Percentiles rank a stretch among this genome's conserved stretches.
Evolutionary conservation across 1,139 yeast genomes (phyloP).

Genomic region (Hemisphaericaspora lyxosophila): DNA sequence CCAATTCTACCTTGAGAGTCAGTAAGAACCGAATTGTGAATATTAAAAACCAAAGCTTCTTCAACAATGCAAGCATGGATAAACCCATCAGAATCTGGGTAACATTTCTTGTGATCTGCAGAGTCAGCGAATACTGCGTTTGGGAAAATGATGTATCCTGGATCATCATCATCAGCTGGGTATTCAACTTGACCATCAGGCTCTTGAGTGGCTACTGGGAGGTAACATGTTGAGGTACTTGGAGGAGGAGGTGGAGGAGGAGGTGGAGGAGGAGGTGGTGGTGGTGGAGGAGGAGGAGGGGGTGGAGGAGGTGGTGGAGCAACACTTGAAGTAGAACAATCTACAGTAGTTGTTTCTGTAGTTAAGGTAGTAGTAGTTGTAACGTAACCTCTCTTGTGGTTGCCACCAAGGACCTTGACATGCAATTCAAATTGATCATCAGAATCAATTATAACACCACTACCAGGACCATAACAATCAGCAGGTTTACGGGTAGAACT

Average conservation of each 20-base stretch:
- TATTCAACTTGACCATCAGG: conserved; percentile 6
- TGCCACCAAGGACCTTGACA: conserved; percentile 1
- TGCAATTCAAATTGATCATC: conserved; percentile 35
- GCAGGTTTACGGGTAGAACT: conserved; percentile 17
- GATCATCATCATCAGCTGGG: not conserved
- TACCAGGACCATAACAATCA: conserved; percentile 14
- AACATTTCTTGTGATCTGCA: not conserved
- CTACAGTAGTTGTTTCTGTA: conserved; percentile 8
- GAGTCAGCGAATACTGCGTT: not conserved
- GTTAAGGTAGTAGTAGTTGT: conserved; percentile 7
- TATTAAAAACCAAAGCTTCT: conserved; percentile 29
- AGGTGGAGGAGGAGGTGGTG: not conserved
- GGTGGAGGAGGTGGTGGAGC: conserved; percentile 2
- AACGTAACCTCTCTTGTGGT: conserved; percentile 16
- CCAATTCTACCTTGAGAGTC: conserved; percentile 40
- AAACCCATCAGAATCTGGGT: conserved; percentile 1
- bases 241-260: conserved; percentile 8
- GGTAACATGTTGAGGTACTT: conserved; percentile 7
- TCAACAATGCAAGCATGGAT: conserved; percentile 22
- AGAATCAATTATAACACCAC: conserved; percentile 33
- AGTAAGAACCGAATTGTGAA: conserved; percentile 29
- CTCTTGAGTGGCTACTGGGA: conserved; percentile 2
- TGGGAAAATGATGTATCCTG: conserved; percentile 1
- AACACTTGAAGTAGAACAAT: conserved; percentile 10
- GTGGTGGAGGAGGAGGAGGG: conserved; percentile 7